Base-by-base conservation (phyloP, 257 asterid genomes). In the Solanum ossicruentum region DNA sequence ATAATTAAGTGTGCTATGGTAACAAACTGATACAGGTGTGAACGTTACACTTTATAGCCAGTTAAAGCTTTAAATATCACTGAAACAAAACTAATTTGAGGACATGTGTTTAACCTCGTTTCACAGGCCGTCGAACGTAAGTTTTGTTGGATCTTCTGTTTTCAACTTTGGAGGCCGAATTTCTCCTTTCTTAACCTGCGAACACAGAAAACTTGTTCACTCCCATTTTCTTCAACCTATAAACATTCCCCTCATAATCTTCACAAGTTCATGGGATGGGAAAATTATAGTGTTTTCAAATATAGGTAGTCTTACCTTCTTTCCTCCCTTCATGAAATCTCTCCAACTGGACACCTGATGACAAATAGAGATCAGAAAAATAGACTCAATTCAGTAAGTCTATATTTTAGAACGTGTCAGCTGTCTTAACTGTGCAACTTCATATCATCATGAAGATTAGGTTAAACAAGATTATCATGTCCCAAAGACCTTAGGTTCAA, bases 111-210 rank as follows among this genome's bases (percentile, higher is more conserved):
- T 78, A 90, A 21, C 94, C 95, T 60, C 96, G 92, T 87, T 97
- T 95, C 81, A 95, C 97, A 0, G 99, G 99, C 86, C 98, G 91
- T 87, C 95, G 99, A 49, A 95, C 99, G 9, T 95, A 97, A 6
- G 98, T 93, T 92, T 97, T 97, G 93, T 95, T 96, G 65, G 98
- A 85, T 97, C 99, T 93, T 97, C 99, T 7, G 99, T 97, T 92
- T 97, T 97, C 81, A 97, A 95, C 90, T 97, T 97, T 55, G 99
- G 99, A 65, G 99, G 99, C 80, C 98, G 93, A 77, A 93, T 90
- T 90, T 97, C 99, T 67, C 99, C 99, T 88, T 94, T 95, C 92
- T 95, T 95, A 5, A 90, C 98, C 98, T 93, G 88, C 49, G 75
- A 75, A 51, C 17, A 78, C 43, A 16, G 16, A 23, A 16, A 77